Percentiles rank a stretch among this genome's conserved stretches.
phyloP scores from a whole-genome alignment of 331 rosid genomes.

The Quercus phellos region DNA sequence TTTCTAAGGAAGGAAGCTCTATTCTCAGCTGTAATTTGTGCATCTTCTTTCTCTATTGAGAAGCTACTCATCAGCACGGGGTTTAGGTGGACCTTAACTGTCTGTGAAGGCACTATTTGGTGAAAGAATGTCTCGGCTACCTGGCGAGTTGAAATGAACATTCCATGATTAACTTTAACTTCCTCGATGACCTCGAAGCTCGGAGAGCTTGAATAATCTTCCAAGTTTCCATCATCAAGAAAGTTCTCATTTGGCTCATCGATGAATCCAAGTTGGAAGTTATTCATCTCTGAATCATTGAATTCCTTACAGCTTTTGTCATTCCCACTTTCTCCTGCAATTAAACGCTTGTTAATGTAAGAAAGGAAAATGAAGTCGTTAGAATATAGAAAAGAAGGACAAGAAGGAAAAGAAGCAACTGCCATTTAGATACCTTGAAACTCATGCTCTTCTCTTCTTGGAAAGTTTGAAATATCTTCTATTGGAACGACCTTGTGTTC shows the following conservation, averaged over 20 bases:
- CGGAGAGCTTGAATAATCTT: conserved; percentile 54
- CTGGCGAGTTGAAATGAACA: conserved; percentile 71
- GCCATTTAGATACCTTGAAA: conserved; percentile 55
- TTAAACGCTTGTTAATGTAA: conserved; percentile 5
- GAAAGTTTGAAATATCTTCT: conserved; percentile 54
- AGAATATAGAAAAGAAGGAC: not conserved
- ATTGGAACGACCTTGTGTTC: conserved; percentile 69
- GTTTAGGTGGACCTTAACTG: conserved; percentile 66
- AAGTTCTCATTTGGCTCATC: conserved; percentile 44
- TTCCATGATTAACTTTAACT: conserved; percentile 70
- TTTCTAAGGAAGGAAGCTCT: conserved; percentile 19
- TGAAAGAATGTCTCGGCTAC: conserved; percentile 85
- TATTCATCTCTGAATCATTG: conserved; percentile 42
- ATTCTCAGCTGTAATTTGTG: conserved; percentile 3
- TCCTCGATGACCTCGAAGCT: conserved; percentile 83
- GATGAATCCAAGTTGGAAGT: conserved; percentile 63
- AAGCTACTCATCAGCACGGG: conserved; percentile 31
- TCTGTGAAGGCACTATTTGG: conserved; percentile 77
- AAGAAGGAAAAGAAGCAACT: not conserved
- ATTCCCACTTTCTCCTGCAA: conserved; percentile 37
- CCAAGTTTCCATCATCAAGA: conserved; percentile 44
- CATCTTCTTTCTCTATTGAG: conserved; percentile 25
- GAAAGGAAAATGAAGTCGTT: not conserved
- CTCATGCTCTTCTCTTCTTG: conserved; percentile 41
- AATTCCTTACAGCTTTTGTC: conserved; percentile 36